phyloP scores from a whole-genome alignment of 1,139 yeast genomes.

The Wickerhamiella pararugosa region DNA sequence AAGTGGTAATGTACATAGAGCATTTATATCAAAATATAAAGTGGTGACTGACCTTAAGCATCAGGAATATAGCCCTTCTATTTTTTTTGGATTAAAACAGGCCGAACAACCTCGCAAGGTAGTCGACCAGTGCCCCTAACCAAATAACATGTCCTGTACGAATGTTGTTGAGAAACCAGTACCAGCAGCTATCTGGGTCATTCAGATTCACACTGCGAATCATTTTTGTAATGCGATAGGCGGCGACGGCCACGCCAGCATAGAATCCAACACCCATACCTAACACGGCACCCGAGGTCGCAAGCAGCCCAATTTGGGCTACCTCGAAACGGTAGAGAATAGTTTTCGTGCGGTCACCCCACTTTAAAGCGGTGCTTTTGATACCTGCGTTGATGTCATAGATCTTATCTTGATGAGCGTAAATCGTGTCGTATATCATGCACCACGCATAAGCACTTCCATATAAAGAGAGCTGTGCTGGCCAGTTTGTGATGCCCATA shows the following conservation, averaged over 20 bases:
- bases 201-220: slow-evolving; percentile 61
- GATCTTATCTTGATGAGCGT: slow-evolving; percentile 92
- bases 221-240: slow-evolving; percentile 51
- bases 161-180: slow-evolving; percentile 60
- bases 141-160: slow-evolving; percentile 67
- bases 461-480: slow-evolving; percentile 67
- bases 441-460: slow-evolving; percentile 79
- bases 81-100: slow-evolving; percentile 21
- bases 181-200: slow-evolving; percentile 71
- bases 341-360: slow-evolving; percentile 70
- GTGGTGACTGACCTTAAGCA: too few relatives aligned
- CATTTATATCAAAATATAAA: too few relatives aligned
- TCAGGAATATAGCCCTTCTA: too few relatives aligned
- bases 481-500: slow-evolving; percentile 61
- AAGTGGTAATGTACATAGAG: slow-evolving; percentile 19
- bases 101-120: slow-evolving; percentile 37
- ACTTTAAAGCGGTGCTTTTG: slow-evolving; percentile 84
- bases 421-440: slow-evolving; percentile 87
- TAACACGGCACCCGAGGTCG: slow-evolving; percentile 62
- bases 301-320: slow-evolving; percentile 50
- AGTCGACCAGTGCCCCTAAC: slow-evolving; percentile 65
- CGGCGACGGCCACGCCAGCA: slow-evolving; percentile 50
- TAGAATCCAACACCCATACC: slow-evolving; percentile 78
- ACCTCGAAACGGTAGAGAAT: slow-evolving; percentile 47
- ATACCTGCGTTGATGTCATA: slow-evolving; percentile 84